Percentiles rank a stretch among this genome's conserved stretches.
Evolutionary conservation across 108 stramenopile species (phyloP).

Genomic region (Nitzschia palea): DNA sequence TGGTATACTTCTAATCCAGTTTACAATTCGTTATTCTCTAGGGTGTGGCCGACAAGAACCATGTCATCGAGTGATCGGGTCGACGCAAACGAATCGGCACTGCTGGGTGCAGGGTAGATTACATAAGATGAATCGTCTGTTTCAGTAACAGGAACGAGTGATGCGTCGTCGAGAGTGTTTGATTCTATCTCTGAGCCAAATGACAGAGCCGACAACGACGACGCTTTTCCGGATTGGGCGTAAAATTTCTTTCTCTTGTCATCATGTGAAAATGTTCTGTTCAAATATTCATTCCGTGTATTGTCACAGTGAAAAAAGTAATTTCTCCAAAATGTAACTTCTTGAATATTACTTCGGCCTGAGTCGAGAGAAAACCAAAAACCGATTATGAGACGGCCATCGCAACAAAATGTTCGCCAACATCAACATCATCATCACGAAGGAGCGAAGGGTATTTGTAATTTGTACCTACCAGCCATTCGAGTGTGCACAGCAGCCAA

Average conservation of each 20-base stretch:
- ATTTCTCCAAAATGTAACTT: constrained; percentile 59
- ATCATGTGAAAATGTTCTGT: neutral
- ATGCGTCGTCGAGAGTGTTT: constrained; percentile 13
- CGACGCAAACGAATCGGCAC: constrained; percentile 26
- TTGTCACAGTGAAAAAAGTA: constrained; percentile 58
- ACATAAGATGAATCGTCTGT: constrained; percentile 38
- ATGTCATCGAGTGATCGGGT: constrained; percentile 38
- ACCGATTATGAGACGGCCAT: neutral
- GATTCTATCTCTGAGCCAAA: neutral
- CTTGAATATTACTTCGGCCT: constrained; percentile 24
- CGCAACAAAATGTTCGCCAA: too few relatives aligned
- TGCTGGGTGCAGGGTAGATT: constrained; percentile 41
- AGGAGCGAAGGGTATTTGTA: too few relatives aligned
- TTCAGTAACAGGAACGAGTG: constrained; percentile 17
- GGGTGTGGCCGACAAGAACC: constrained; percentile 30
- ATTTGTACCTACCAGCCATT: constrained; percentile 49
- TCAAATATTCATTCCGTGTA: constrained; percentile 24
- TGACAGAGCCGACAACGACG: neutral
- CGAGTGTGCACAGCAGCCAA: constrained; percentile 37
- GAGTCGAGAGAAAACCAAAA: neutral
- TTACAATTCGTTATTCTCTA: too few relatives aligned
- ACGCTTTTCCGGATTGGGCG: too few relatives aligned
- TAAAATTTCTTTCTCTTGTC: neutral
- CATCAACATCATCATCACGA: too few relatives aligned
- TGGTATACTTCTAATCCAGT: too few relatives aligned